Evolutionary conservation across 495 filamentous ascomycete species (phyloP), one percentile per base, ranked within the genome.

Genomic region (Penicillium angulare): DNA sequence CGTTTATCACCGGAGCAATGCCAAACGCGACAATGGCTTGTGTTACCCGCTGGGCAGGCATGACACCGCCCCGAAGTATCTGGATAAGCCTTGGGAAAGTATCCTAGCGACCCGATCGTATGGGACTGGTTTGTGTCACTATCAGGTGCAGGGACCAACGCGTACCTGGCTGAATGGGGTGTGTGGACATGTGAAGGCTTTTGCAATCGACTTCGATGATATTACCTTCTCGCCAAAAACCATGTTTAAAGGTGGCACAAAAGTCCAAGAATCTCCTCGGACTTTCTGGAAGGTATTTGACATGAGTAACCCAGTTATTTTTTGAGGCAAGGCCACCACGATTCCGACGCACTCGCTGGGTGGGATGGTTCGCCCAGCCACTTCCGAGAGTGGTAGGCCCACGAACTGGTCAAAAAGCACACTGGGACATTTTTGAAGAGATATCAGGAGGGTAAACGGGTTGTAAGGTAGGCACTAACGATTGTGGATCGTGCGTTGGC

Each of bases 91-190:
- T 7, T 52, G 81, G 3, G 56, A n/a, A n/a, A n/a, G n/a, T 60
- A 8, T 83, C 65, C 55, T 74, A 76, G 0, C 61, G 75, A 74
- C 43, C 55, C 72, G 20, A 26, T 24, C 10, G 61, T 67, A 1
- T 80, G 75, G 76, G 64, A 74, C 43, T 47, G 61, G n/a, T 54
- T 65, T 38, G 62, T 70, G 31, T 66, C 66, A 15, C 59, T 71
- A 36, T 73, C 66, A 36, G 67, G 54, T 15, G 74, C 67, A 1
- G 52, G 59, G 57, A 50, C 79, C 46, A 77, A 77, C 41, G 73
- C 64, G 3, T 77, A 76, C 46, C 66, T 78, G 40, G 68, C 67
- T 27, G 78, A 81, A 59, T 84, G 77, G 78, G 64, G 70, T 0
- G 77, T 70, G 10, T 57, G 82, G 34, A 67, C 57, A 0, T 57